These are phyloP conservation scores for Diddensiella transvaalensis DNA, from an alignment of 805 yeast species.

Conservation along the genomic window DNA sequence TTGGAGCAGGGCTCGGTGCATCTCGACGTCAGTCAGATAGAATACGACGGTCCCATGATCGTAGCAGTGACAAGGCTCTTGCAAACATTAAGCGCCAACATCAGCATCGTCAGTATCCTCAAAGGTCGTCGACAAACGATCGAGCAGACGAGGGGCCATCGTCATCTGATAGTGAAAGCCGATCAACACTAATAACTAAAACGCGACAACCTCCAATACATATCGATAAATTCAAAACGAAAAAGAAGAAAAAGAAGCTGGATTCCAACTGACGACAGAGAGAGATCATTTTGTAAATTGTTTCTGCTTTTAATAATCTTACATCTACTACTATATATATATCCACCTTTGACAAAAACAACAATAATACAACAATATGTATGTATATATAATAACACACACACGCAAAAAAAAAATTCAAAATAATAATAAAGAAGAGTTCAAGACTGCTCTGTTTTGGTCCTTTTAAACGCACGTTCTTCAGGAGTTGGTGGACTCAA, in stretches of 20 bases:
- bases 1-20: slow-evolving; percentile 18
- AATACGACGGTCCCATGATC: slow-evolving; percentile 1
- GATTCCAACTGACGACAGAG: not conserved
- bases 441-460: slow-evolving; percentile 3
- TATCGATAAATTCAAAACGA: slow-evolving; percentile 16
- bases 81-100: too few species aligned
- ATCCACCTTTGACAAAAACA: not conserved
- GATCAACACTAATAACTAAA: slow-evolving; percentile 9
- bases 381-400: not conserved
- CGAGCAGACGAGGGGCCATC: too few species aligned
- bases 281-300: not conserved
- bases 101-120: too few species aligned
- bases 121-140: too few species aligned
- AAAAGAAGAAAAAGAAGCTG: slow-evolving; percentile 8
- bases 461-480: slow-evolving; percentile 7
- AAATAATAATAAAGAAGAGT: not conserved
- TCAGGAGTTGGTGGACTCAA: slow-evolving; percentile 10
- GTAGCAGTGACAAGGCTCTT: slow-evolving; percentile 2
- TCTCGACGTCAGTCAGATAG: too few species aligned
- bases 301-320: not conserved
- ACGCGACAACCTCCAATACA: slow-evolving; percentile 10
- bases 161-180: slow-evolving; percentile 10
- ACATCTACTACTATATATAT: not conserved
- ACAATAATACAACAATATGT: not conserved
- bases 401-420: not conserved